These are phyloP conservation scores for Capronia epimyces DNA, from an alignment of 2,329 filamentous ascomycete genomes.

Conservation along the genomic window DNA sequence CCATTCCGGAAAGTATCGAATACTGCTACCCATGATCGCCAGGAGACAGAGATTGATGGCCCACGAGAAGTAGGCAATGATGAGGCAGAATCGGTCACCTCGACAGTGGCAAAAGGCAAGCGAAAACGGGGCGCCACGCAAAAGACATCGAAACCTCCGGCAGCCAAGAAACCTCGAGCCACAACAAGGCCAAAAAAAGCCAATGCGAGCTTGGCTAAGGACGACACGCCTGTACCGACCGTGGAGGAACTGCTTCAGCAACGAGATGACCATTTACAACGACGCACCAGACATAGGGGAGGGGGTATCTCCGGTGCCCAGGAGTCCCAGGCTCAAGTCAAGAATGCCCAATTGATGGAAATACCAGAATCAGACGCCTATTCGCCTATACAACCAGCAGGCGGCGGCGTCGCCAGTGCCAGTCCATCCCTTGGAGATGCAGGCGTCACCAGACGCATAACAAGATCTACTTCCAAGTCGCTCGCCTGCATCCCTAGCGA, in stretches of 20 bases:
- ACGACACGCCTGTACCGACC: conserved; percentile 14
- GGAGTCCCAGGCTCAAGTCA: not conserved
- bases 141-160: conserved; percentile 6
- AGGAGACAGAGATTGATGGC: not conserved
- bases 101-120: conserved; percentile 5
- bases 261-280: conserved; percentile 4
- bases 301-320: not conserved
- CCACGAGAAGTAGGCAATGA: not conserved
- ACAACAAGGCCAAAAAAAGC: conserved; percentile 8
- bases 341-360: not conserved
- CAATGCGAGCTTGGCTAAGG: conserved; percentile 1
- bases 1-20: conserved; percentile 33
- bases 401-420: not conserved
- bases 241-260: conserved; percentile 20
- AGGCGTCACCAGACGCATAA: conserved; percentile 3
- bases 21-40: not conserved
- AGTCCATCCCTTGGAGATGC: conserved; percentile 5
- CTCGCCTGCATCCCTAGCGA: not conserved
- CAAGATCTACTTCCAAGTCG: conserved; percentile 5
- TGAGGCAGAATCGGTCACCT: not conserved
- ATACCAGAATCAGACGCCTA: conserved; percentile 8
- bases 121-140: conserved; percentile 12
- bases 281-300: not conserved
- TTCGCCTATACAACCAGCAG: not conserved
- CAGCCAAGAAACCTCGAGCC: conserved; percentile 16